phyloP scores from a whole-genome alignment of 192 early-diverging fungal genomes.

The Coemansia erecta region DNA sequence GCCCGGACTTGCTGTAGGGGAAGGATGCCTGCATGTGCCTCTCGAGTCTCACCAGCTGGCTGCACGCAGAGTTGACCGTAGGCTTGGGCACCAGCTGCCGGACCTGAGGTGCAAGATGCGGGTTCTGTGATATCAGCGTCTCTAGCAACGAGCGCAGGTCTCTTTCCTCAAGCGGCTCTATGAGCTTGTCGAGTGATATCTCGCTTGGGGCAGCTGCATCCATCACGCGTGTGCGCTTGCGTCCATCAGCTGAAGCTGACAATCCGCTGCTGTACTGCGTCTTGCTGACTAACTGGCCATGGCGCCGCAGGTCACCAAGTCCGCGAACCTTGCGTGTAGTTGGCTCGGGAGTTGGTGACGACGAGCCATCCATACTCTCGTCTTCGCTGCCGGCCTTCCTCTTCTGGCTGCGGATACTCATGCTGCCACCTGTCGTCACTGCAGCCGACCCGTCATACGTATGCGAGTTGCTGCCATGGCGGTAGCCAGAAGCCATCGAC shows the following conservation, averaged over 20 bases:
- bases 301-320: conserved; percentile 16
- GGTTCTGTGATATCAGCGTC: conserved; percentile 70
- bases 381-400: conserved; percentile 52
- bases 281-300: no score
- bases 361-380: conserved; percentile 46
- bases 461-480: no score
- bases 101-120: conserved; percentile 66
- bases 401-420: conserved; percentile 41
- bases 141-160: conserved; percentile 74
- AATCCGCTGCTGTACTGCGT: conserved; percentile 1
- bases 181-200: conserved; percentile 52
- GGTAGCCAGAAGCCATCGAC: conserved; percentile 1
- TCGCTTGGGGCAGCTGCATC: conserved; percentile 22
- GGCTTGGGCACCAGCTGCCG: conserved; percentile 79
- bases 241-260: conserved; percentile 4
- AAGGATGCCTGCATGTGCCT: conserved; percentile 73
- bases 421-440: no score
- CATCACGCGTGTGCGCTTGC: conserved; percentile 41
- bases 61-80: conserved; percentile 71
- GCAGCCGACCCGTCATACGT: no score
- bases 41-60: conserved; percentile 65
- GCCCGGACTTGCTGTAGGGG: conserved; percentile 84
- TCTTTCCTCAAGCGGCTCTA: conserved; percentile 65
- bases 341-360: conserved; percentile 46
- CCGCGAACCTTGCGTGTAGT: conserved; percentile 22